Base-by-base conservation (phyloP, 2,329 filamentous ascomycete genomes). In the Penicillium sp. region DNA sequence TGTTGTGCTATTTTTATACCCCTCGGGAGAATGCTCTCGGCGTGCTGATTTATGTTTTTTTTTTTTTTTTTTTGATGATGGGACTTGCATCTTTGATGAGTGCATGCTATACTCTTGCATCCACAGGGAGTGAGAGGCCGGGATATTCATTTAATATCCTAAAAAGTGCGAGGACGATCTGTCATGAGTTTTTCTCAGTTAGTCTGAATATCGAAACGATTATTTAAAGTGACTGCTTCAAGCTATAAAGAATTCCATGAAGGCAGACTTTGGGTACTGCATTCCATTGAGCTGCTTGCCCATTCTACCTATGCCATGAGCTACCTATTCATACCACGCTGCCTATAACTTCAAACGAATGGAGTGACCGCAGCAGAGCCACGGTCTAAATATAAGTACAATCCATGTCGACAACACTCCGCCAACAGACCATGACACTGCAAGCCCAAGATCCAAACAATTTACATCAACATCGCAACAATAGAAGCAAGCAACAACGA, bases 401-500 rank as follows among this genome's bases (percentile, higher is more conserved):
- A 56, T n/a, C n/a, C n/a, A n/a, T 27, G 3, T 28, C 29, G 10
- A 35, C 28, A 28, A 31, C 41, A 11, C 35, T 39, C 31, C 28
- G 19, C 13, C 10, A 28, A 43, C 38, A 33, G 40, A 44, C 30
- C 34, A 16, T 19, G 34, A 14, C n/a, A 41, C 30, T 27, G 13
- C 38, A 36, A 34, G 12, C 10, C 34, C 28, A 28, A 42, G 22
- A 19, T 29, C 33, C 16, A 19, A 12, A 37, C 38, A 11, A 36
- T 22, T 8, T 46, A 58, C 55, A 60, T 56, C 51, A 43, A 56
- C 50, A 58, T 50, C 7, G 58, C 58, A 22, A 58, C 59, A 11
- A 59, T 31, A 44, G 60, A 39, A 14, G 58, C 59, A 44, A 61
- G 34, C 33, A 60, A 42, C 34, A 61, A 50, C 16, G 59, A 59